Evolutionary conservation across 805 yeast species (phyloP).

Genomic region (Candida khao-thaluensis): DNA sequence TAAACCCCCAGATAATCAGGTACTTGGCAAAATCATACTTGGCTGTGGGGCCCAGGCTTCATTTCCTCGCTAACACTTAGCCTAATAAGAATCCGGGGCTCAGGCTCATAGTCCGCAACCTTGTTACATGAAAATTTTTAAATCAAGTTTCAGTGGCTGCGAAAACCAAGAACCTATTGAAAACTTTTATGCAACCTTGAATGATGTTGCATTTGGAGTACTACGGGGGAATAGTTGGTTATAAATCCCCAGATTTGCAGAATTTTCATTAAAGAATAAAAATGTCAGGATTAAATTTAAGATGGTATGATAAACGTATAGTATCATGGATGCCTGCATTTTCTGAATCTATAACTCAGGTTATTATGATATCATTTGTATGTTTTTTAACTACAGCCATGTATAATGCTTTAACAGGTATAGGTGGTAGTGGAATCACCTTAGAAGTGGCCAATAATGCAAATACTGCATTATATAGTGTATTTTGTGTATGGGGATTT

Average conservation of each 20-base stretch:
- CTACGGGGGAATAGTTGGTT: not conserved
- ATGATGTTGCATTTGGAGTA: not conserved
- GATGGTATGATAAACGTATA: slow-evolving; percentile 38
- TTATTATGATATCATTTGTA: slow-evolving; percentile 46
- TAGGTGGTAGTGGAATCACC: slow-evolving; percentile 45
- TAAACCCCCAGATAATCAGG: no score
- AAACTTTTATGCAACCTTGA: slow-evolving; percentile 2
- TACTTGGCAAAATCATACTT: no score
- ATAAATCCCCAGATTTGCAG: slow-evolving; percentile 5
- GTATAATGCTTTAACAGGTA: slow-evolving; percentile 50
- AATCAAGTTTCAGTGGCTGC: no score
- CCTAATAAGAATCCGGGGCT: no score
- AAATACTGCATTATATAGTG: slow-evolving; percentile 50
- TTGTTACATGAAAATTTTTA: slow-evolving; percentile 2
- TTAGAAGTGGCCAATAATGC: slow-evolving; percentile 47
- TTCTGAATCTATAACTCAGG: slow-evolving; percentile 34
- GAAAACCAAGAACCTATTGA: not conserved
- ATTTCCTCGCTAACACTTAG: no score
- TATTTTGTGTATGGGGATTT: slow-evolving; percentile 56
- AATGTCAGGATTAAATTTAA: no score
- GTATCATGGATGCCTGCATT: slow-evolving; percentile 31
- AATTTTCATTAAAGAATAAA: no score
- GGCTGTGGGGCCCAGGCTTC: no score
- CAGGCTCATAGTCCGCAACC: no score
- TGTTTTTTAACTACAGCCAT: slow-evolving; percentile 51